These are phyloP conservation scores for Chaetothyriales sp. DNA, from an alignment of 2,329 filamentous ascomycete species.

Conservation along the genomic window DNA sequence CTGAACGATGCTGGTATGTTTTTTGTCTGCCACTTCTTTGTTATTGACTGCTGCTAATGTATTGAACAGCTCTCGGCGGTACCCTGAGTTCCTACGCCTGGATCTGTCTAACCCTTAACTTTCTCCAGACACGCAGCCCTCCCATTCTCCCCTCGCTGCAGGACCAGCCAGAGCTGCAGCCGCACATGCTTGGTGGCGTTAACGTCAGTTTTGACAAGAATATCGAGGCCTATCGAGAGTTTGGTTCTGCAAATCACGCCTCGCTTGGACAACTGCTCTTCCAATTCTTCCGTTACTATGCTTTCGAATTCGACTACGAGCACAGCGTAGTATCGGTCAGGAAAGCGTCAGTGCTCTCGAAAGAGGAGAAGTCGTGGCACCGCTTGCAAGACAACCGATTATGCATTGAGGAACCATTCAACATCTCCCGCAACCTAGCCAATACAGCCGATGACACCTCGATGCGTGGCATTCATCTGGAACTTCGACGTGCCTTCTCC, in stretches of 20 bases:
- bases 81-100: slow-evolving; percentile 97
- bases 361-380: slow-evolving; percentile 81
- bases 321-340: slow-evolving; percentile 72
- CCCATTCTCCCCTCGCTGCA: slow-evolving; percentile 78
- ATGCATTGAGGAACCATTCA: slow-evolving; percentile 96
- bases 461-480: slow-evolving; percentile 77
- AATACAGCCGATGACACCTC: slow-evolving; percentile 95
- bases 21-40: slow-evolving; percentile 3
- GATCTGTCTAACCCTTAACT: slow-evolving; percentile 97
- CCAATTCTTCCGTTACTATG: slow-evolving; percentile 89
- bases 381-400: slow-evolving; percentile 64
- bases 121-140: slow-evolving; percentile 72
- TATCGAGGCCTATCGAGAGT: slow-evolving; percentile 55
- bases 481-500: slow-evolving; percentile 78
- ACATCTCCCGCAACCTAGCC: slow-evolving; percentile 70
- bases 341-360: slow-evolving; percentile 60
- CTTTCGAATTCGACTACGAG: slow-evolving; percentile 82
- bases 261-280: slow-evolving; percentile 77
- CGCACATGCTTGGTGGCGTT: slow-evolving; percentile 47
- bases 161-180: slow-evolving; percentile 49
- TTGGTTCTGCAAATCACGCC: slow-evolving; percentile 66
- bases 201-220: slow-evolving; percentile 77
- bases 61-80: slow-evolving; percentile 58
- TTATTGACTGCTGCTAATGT: slow-evolving; percentile 16
- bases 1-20: slow-evolving; percentile 86